Evolutionary conservation across 208 protist species (phyloP).

Genomic region (Wallacemonas sp.): DNA sequence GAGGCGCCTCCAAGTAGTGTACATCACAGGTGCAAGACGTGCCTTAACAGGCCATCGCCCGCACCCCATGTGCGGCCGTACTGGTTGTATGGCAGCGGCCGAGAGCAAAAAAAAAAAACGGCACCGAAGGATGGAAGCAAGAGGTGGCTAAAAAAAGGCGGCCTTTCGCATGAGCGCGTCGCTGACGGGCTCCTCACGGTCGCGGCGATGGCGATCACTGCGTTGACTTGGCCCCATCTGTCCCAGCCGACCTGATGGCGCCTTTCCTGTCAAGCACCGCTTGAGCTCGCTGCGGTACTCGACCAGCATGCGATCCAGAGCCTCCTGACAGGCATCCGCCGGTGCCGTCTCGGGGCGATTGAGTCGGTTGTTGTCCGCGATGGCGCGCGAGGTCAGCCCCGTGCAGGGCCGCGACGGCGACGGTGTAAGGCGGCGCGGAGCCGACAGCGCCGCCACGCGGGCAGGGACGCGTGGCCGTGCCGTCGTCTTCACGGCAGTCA

Average conservation of each 20-base stretch:
- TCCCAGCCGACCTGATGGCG: not conserved
- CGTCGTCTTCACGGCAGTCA: not conserved
- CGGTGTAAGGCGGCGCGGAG: no score
- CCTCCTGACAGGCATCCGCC: not conserved
- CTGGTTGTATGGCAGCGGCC: no score
- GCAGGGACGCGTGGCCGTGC: not conserved
- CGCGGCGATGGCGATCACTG: not conserved
- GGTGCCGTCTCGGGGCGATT: not conserved
- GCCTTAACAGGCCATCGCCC: no score
- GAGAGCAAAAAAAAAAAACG: not conserved
- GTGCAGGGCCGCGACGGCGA: not conserved
- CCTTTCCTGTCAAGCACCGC: constrained; percentile 9
- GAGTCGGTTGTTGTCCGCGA: not conserved
- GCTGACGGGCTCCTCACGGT: not conserved
- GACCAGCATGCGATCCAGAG: constrained; percentile 3
- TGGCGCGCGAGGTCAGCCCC: not conserved
- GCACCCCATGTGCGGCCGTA: no score
- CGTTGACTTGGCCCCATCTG: not conserved
- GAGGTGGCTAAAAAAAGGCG: not conserved
- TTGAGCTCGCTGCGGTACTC: constrained; percentile 12
- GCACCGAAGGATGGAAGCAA: no score
- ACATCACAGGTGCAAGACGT: not conserved
- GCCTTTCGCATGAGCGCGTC: not conserved
- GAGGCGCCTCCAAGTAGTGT: not conserved
- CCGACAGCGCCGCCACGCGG: not conserved